Evolutionary conservation across 768 basidiomycete genomes (phyloP).

Genomic region (Tylopilus felleus): DNA sequence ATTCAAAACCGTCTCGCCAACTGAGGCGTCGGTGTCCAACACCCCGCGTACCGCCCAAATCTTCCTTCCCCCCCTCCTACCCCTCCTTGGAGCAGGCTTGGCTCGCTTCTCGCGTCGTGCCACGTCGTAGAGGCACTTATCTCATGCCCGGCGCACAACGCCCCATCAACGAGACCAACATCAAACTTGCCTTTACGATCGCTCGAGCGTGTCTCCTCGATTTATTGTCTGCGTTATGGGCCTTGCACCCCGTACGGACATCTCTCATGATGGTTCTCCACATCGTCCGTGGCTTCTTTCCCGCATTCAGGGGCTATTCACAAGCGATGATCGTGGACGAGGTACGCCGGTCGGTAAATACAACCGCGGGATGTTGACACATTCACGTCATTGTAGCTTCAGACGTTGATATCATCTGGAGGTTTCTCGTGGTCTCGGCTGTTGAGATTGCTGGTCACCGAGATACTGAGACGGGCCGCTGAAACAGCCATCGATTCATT

Average conservation of each 20-base stretch:
- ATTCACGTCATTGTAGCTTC: conserved; percentile 46
- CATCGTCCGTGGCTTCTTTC: conserved; percentile 69
- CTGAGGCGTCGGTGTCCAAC: conserved; percentile 19
- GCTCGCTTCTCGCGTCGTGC: conserved; percentile 54
- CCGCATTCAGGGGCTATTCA: conserved; percentile 81
- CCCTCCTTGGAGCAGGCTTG: conserved; percentile 44
- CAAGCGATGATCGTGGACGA: conserved; percentile 86
- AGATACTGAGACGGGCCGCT: conserved; percentile 58
- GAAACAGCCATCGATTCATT: conserved; percentile 68
- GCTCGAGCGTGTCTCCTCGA: conserved; percentile 51
- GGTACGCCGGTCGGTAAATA: conserved; percentile 41
- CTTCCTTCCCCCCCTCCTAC: neutral
- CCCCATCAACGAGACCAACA: conserved; percentile 53
- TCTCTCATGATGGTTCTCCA: conserved; percentile 70
- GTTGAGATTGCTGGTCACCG: conserved; percentile 53
- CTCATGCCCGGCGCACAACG: conserved; percentile 70
- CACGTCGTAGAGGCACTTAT: conserved; percentile 41
- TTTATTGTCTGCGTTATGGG: conserved; percentile 48
- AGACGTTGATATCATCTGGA: conserved; percentile 64
- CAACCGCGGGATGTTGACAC: neutral
- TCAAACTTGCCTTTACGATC: conserved; percentile 54
- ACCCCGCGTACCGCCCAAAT: neutral
- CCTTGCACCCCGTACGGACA: conserved; percentile 64
- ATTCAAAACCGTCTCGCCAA: conserved; percentile 21
- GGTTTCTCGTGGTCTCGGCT: conserved; percentile 69